phyloP scores from a whole-genome alignment of 805 yeast species.

The Yarrowia porcina region DNA sequence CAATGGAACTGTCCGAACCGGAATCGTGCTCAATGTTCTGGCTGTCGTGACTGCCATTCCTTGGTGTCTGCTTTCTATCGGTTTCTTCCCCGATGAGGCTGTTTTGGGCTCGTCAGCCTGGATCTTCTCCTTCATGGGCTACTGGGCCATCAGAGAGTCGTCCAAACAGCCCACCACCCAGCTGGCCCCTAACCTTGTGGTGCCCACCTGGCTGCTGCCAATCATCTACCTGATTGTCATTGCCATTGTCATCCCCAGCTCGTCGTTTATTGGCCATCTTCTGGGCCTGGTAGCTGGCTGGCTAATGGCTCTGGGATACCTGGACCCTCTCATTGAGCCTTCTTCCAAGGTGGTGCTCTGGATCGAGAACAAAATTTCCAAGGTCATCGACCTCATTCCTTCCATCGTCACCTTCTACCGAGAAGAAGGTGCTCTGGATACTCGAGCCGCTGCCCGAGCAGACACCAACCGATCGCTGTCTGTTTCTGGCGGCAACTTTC shows the following conservation, averaged over 20 bases:
- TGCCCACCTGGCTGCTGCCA: conserved; percentile 64
- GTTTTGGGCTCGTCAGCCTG: conserved; percentile 74
- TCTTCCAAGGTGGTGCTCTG: conserved; percentile 53
- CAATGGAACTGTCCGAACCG: conserved; percentile 85
- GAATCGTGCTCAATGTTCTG: conserved; percentile 67
- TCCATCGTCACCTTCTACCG: conserved; percentile 30
- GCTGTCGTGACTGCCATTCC: conserved; percentile 68
- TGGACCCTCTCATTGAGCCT: conserved; percentile 58
- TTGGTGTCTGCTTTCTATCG: conserved; percentile 45
- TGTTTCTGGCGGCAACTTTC: neutral
- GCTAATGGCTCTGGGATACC: conserved; percentile 50
- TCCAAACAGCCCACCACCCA: conserved; percentile 25
- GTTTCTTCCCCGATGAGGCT: conserved; percentile 50
- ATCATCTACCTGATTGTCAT: conserved; percentile 49
- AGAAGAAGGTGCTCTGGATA: conserved; percentile 12
- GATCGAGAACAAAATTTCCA: conserved; percentile 57
- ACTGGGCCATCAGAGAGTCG: conserved; percentile 52
- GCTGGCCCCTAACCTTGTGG: conserved; percentile 34
- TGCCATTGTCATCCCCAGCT: conserved; percentile 56
- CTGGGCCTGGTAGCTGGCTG: conserved; percentile 67
- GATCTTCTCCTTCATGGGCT: conserved; percentile 65
- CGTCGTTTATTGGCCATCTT: conserved; percentile 72
- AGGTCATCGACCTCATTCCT: conserved; percentile 54
- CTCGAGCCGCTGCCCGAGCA: conserved; percentile 1
- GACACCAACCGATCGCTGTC: conserved; percentile 4